Evolutionary conservation across 1,284 basidiomycete genomes (phyloP).

Genomic region (Austroboletus niveus): DNA sequence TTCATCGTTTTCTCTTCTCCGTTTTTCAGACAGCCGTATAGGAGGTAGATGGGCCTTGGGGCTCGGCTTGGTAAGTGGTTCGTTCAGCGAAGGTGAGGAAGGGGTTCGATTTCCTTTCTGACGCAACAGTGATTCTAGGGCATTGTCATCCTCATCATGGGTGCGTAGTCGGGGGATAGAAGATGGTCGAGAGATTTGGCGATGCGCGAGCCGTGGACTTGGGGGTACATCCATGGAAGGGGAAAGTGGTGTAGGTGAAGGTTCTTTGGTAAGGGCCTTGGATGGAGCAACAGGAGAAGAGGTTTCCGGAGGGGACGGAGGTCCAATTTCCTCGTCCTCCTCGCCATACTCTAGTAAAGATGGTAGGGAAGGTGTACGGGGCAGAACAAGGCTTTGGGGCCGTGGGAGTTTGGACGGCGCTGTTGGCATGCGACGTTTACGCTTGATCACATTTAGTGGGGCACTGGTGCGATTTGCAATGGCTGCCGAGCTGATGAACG

Average conservation of each 20-base stretch:
- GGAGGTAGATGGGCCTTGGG: slow-evolving; percentile 33
- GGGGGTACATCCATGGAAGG: slow-evolving; percentile 32
- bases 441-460: slow-evolving; percentile 47
- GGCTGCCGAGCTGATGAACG: slow-evolving; percentile 35
- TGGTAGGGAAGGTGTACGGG: slow-evolving; percentile 52
- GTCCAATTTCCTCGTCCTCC: slow-evolving; percentile 34
- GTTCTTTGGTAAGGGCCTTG: slow-evolving; percentile 16
- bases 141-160: slow-evolving; percentile 47
- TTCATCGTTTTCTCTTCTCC: slow-evolving; percentile 72
- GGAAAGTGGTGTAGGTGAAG: slow-evolving; percentile 18
- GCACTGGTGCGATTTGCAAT: slow-evolving; percentile 37
- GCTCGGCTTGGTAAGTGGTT: slow-evolving; percentile 33
- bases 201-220: slow-evolving; percentile 42
- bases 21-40: slow-evolving; percentile 64
- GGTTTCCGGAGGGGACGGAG: slow-evolving; percentile 19
- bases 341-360: slow-evolving; percentile 72
- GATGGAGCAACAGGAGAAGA: slow-evolving; percentile 4
- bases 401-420: slow-evolving; percentile 39
- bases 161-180: slow-evolving; percentile 39
- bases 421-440: slow-evolving; percentile 51
- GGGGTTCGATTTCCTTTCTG: slow-evolving; percentile 40
- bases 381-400: slow-evolving; percentile 33
- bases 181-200: slow-evolving; percentile 37
- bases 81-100: slow-evolving; percentile 42
- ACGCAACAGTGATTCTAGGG: slow-evolving; percentile 52